Percentiles rank a stretch among this genome's conserved stretches.
Conservation (phyloP, 768 basidiomycete species). For the Crucibulum laeve region DNA sequence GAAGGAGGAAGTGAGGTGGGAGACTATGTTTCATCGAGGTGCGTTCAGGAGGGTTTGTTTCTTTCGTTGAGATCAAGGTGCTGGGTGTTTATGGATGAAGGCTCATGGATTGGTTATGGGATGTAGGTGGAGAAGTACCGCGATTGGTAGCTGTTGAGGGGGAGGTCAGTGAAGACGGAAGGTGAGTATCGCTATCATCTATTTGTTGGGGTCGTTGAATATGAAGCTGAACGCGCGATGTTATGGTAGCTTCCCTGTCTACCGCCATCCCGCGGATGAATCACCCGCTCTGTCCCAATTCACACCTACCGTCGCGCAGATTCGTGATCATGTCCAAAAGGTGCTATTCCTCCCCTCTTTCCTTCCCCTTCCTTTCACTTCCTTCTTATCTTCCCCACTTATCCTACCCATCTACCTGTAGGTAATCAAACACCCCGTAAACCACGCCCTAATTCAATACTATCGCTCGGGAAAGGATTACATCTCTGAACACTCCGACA, state of each 20-base stretch:
- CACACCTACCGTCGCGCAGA: conserved; percentile 61
- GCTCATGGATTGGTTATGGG: conserved; percentile 1
- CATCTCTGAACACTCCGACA: conserved; percentile 86
- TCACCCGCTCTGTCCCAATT: conserved; percentile 66
- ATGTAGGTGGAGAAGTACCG: conserved; percentile 58
- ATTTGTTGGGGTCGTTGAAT: neutral
- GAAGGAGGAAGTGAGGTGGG: conserved; percentile 65
- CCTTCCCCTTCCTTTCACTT: neutral
- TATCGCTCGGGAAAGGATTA: conserved; percentile 78
- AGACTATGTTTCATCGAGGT: conserved; percentile 74
- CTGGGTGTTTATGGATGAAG: neutral
- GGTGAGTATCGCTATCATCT: conserved; percentile 16
- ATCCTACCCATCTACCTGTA: conserved; percentile 5
- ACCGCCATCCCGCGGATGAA: conserved; percentile 79
- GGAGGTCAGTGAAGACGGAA: conserved; percentile 31
- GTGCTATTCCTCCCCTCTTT: conserved; percentile 13
- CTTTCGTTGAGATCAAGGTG: too few species aligned
- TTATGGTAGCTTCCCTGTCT: conserved; percentile 59
- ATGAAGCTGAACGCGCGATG: conserved; percentile 1
- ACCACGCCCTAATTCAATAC: conserved; percentile 80
- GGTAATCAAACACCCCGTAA: conserved; percentile 57
- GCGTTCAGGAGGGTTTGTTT: too few species aligned
- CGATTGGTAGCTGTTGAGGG: conserved; percentile 33
- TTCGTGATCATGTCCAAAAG: conserved; percentile 59
- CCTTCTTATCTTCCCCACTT: neutral